Evolutionary conservation across 192 early-diverging fungal species (phyloP), one percentile per base, ranked within the genome.

Genomic region (Coemansia sp.): DNA sequence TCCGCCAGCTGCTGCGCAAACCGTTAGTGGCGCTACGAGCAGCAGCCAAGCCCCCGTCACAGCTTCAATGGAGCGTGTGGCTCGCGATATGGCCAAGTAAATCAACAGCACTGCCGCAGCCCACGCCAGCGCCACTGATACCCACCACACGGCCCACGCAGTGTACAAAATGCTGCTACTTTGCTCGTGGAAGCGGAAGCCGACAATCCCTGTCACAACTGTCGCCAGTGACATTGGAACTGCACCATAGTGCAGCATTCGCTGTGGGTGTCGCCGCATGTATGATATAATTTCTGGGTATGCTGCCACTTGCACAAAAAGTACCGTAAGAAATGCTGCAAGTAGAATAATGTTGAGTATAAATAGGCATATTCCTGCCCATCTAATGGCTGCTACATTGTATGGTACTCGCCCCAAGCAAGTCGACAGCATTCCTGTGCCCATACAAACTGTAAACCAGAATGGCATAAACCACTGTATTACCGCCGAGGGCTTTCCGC

Each of bases 371-470:
- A 59, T 2, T 0, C 80, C 75, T 1, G 80, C 37, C 3, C 62
- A 39, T 2, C 64, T 47, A 21, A 76, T 39, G 0, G 66, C 70
- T 5, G 17, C 6, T 9, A 73, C 69, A 6, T 74, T 72, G 37
- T 78, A 76, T 11, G 86, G 81, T 4, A 78, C 49, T 3, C 39
- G 67, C 4, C 65, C 46, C 1, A 87, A 69, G 39, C 72, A 57
- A 10, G 50, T 70, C 4, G 84, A 75, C 0, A 87, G 65, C 5
- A 85, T 70, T 4, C 86, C 86, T 28, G 80, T 87, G 23, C 86
- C 84, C 83, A 85, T 85, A 14, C 49, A 68, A 0, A 87, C 53
- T 7, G 77, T 76, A 46, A 85, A 87, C 84, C 84, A 87, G 16
- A 77, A 78, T 5, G 86, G 86, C 64, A 78, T 84, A 47, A 87